phyloP scores from a whole-genome alignment of 768 basidiomycete species.

The Leucocoprinus leucothites region DNA sequence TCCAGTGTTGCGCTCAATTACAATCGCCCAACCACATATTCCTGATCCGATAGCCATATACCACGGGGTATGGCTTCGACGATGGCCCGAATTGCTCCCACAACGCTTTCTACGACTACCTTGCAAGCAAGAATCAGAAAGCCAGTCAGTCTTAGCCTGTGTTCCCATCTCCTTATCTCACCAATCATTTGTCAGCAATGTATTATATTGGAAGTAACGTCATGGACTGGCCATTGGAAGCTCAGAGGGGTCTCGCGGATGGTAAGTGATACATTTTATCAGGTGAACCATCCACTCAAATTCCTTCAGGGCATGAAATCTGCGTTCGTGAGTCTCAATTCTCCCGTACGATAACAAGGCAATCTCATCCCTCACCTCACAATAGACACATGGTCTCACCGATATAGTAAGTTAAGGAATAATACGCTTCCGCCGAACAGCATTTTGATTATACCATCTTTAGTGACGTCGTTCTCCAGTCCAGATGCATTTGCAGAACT shows the following conservation, averaged over 20 bases:
- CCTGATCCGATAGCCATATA: slow-evolving; percentile 36
- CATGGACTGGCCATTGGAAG: slow-evolving; percentile 53
- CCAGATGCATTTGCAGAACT: slow-evolving; percentile 74
- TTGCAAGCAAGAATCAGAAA: slow-evolving; percentile 51
- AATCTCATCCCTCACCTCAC: neutral
- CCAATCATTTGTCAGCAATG: slow-evolving; percentile 38
- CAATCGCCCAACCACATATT: neutral
- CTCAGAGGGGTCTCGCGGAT: slow-evolving; percentile 48
- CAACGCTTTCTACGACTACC: slow-evolving; percentile 58
- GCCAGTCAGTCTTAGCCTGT: slow-evolving; percentile 40
- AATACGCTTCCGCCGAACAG: too few relatives aligned
- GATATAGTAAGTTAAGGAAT: slow-evolving; percentile 54
- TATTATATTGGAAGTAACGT: slow-evolving; percentile 62
- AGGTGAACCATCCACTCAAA: neutral
- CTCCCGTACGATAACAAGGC: neutral
- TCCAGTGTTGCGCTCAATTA: neutral
- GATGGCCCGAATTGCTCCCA: slow-evolving; percentile 67
- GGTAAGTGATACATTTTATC: slow-evolving; percentile 27
- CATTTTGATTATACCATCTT: too few relatives aligned
- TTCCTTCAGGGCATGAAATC: slow-evolving; percentile 47
- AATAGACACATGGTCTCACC: slow-evolving; percentile 53
- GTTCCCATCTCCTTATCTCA: neutral
- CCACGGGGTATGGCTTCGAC: slow-evolving; percentile 60
- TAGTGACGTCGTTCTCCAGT: slow-evolving; percentile 60
- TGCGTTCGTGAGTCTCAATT: slow-evolving; percentile 48